Evolutionary conservation across 106 monocot species (phyloP), one percentile per base, ranked within the genome.

Genomic region (Allium sativum): DNA sequence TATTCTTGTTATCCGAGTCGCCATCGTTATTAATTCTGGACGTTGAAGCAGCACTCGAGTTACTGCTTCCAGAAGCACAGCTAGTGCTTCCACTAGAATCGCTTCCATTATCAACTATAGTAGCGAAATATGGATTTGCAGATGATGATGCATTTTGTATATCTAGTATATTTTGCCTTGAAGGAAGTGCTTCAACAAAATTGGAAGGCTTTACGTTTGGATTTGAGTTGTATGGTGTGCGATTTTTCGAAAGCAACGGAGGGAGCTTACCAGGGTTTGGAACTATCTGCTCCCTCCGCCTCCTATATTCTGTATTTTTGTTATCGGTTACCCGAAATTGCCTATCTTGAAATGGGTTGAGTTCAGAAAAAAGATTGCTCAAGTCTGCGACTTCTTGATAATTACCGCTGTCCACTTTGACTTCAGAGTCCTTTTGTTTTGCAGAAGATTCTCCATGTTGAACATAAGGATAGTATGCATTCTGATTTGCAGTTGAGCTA

Each of bases 201-300:
- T 92, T 78, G 59, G 70, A 59, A 7, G 68, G 70, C 50, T 79
- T 93, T 21, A 59, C 69, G 17, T 68, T 88, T 41, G 79, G 65
- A 79, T 58, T 56, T 11, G 84, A 82, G 77, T 91, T 92, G 73
- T 68, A 88, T 45, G 92, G 75, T 57, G 77, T 77, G 47, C 88
- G 84, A 43, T 84, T 88, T 72, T 98, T 98, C 85, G 79, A 78
- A 45, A 92, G 88, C 56, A 98, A 68, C 9, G 88, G 91, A 55
- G 82, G 83, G 3, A 85, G 71, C 74, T 82, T 98, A 62, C 76
- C 82, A 70, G 87, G 77, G 57, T 79, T 80, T 18, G 82, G 65
- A 42, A 69, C 66, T 66, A 74, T 65, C 52, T 81, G 84, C n/a
- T 98, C 91, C 73, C 82, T 71, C 12, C 64, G 74, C 64, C 74